A percentile compares a stretch with the other conserved stretches of the same genome.
These are phyloP conservation scores for Apophysomyces trapeziformis DNA, from an alignment of 371 early-diverging fungal genomes.

Conservation along the genomic window DNA sequence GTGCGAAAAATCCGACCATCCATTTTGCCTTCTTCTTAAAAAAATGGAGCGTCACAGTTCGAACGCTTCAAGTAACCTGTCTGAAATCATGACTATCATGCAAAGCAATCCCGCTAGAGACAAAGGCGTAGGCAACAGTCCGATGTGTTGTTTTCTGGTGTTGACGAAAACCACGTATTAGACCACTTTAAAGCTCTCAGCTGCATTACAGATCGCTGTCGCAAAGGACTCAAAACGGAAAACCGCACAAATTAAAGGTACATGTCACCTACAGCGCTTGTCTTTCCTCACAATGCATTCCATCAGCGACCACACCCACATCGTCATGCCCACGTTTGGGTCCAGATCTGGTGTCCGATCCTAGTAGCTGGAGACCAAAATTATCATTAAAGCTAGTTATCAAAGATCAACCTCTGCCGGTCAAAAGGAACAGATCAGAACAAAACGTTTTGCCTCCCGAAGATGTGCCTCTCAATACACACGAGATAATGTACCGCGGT, in stretches of 20 bases:
- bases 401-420: slow-evolving; percentile 25
- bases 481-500: slow-evolving; percentile 35
- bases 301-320: not conserved
- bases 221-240: slow-evolving; percentile 2
- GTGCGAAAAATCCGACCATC: no score
- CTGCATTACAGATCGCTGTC: not conserved
- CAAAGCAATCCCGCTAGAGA: slow-evolving; percentile 4
- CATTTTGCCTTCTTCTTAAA: not conserved
- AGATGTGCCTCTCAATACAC: slow-evolving; percentile 25
- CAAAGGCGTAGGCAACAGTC: slow-evolving; percentile 4
- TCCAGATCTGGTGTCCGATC: slow-evolving; percentile 14
- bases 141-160: not conserved
- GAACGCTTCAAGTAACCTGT: not conserved
- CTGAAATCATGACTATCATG: slow-evolving; percentile 2
- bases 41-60: slow-evolving; percentile 9
- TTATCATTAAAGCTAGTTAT: slow-evolving; percentile 29
- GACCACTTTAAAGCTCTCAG: slow-evolving; percentile 6
- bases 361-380: slow-evolving; percentile 29
- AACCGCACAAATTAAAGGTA: not conserved
- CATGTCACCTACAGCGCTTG: no score
- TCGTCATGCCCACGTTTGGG: slow-evolving; percentile 14
- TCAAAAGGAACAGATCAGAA: slow-evolving; percentile 9
- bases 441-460: not conserved
- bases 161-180: not conserved
- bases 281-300: not conserved